phyloP scores from a whole-genome alignment of 371 early-diverging fungal species.

The Rhizopus stolonifer region DNA sequence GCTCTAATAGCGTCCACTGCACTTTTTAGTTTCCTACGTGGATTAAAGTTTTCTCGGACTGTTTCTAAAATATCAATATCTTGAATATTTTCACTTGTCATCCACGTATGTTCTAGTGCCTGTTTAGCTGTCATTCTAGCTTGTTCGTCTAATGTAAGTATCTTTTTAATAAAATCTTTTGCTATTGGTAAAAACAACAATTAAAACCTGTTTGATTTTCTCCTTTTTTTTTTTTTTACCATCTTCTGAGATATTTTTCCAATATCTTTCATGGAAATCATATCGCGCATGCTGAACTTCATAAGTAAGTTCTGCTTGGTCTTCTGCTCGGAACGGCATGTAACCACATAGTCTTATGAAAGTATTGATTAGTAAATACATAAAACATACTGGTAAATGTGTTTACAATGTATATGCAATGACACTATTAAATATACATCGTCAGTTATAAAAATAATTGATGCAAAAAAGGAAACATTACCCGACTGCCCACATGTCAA shows the following conservation, averaged over 20 bases:
- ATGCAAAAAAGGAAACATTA: too few species aligned
- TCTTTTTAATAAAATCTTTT: constrained; percentile 84
- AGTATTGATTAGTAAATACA: too few species aligned
- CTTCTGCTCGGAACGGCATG: constrained; percentile 76
- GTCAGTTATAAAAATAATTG: too few species aligned
- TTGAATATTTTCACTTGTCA: constrained; percentile 55
- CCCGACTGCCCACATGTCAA: constrained; percentile 83
- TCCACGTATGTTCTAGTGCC: constrained; percentile 87
- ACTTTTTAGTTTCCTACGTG: constrained; percentile 41
- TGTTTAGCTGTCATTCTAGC: constrained; percentile 78
- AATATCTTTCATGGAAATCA: constrained; percentile 78
- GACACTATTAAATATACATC: too few species aligned
- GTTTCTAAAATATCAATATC: constrained; percentile 72
- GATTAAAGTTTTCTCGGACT: constrained; percentile 68
- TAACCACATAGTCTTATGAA: constrained; percentile 59
- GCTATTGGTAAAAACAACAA: constrained; percentile 60
- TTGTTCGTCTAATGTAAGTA: constrained; percentile 72
- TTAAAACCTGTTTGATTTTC: too few species aligned
- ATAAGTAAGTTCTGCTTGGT: constrained; percentile 58
- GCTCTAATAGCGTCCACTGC: constrained; percentile 44
- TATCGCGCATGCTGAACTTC: constrained; percentile 67
- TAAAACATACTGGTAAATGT: too few species aligned
- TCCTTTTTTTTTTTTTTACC: constrained; percentile 41
- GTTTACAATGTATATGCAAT: constrained; percentile 70
- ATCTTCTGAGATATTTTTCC: constrained; percentile 75